Evolutionary conservation across 148 eudicot genomes (phyloP).

Genomic region (Dysphania ambrosioides): DNA sequence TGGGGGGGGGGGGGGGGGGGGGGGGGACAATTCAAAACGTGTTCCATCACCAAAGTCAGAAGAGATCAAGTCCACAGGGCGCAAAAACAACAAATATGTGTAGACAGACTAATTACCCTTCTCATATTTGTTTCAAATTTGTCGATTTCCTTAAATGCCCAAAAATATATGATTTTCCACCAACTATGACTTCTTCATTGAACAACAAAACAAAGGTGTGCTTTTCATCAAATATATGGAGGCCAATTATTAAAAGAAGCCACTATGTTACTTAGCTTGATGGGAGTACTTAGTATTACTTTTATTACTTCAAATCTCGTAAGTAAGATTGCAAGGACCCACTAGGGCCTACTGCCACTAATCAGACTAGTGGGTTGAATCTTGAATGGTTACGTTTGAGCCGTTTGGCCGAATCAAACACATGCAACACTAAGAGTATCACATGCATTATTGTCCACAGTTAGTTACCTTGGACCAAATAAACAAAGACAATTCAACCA

Average conservation of each 20-base stretch:
- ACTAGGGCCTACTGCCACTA: conserved; percentile 14
- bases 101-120: no score
- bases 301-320: no score
- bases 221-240: not conserved
- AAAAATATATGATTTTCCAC: not conserved
- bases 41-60: no score
- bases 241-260: not conserved
- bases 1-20: no score
- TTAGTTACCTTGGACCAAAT: not conserved
- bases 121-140: no score
- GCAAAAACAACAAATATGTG: no score
- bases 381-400: conserved; percentile 13
- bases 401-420: conserved; percentile 8
- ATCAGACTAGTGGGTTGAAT: conserved; percentile 2
- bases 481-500: conserved; percentile 7
- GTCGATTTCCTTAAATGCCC: no score
- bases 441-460: conserved; percentile 8
- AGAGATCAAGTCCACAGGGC: no score
- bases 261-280: not conserved
- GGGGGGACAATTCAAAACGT: no score
- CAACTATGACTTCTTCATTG: not conserved
- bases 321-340: not conserved
- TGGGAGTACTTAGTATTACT: not conserved
- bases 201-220: not conserved
- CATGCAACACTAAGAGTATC: not conserved